A percentile compares a stretch with the other conserved stretches of the same genome.
phyloP scores from a whole-genome alignment of 2,329 filamentous ascomycete species.

The Hymenoscyphus repandus region DNA sequence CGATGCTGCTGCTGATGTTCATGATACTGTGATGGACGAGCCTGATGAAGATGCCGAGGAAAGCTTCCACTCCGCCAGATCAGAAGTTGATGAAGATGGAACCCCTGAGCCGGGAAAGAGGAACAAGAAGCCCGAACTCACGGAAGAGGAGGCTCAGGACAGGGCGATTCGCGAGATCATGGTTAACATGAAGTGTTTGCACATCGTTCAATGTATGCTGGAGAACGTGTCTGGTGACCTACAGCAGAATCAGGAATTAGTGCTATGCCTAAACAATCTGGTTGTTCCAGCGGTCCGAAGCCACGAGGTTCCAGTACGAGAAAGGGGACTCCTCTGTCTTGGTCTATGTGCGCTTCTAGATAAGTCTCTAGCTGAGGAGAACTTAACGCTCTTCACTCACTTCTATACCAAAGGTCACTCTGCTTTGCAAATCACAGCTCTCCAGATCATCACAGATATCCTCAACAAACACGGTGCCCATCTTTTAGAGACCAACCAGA shows the following conservation, averaged over 20 bases:
- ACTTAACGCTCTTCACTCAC: constrained; percentile 87
- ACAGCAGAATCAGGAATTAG: constrained; percentile 84
- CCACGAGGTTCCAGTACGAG: constrained; percentile 86
- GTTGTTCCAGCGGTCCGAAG: constrained; percentile 92
- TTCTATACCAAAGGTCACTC: constrained; percentile 94
- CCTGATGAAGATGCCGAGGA: constrained; percentile 60
- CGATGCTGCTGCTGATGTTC: constrained; percentile 92
- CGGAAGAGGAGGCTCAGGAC: constrained; percentile 60
- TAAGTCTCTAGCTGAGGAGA: constrained; percentile 85
- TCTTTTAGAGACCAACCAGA: constrained; percentile 61
- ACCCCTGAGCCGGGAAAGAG: constrained; percentile 42
- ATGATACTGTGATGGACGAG: constrained; percentile 79
- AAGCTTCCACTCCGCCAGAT: constrained; percentile 90
- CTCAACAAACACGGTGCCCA: constrained; percentile 82
- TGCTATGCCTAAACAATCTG: constrained; percentile 96
- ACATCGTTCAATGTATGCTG: constrained; percentile 96
- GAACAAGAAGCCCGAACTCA: constrained; percentile 42
- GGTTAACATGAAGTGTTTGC: constrained; percentile 96
- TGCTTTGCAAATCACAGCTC: constrained; percentile 78
- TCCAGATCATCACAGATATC: constrained; percentile 92
- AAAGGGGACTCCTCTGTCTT: constrained; percentile 82
- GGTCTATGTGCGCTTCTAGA: constrained; percentile 89
- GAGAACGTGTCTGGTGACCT: constrained; percentile 85
- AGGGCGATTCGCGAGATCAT: constrained; percentile 88
- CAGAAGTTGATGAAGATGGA: constrained; percentile 68